phyloP scores from a whole-genome alignment of 140 eudicot genomes.

The Anethum foeniculum region DNA sequence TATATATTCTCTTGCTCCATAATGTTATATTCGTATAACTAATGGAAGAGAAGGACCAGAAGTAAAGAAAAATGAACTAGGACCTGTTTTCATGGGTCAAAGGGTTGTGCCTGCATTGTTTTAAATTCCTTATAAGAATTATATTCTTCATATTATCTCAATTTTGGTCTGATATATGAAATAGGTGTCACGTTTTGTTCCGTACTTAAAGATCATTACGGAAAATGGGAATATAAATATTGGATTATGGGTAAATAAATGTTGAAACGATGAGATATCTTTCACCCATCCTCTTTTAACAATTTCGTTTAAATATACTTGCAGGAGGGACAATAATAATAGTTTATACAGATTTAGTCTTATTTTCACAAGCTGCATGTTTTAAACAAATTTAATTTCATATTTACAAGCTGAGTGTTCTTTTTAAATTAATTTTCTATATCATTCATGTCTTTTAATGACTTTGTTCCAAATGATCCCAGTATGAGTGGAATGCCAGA shows the following conservation, averaged over 20 bases:
- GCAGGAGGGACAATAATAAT: not conserved
- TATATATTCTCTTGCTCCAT: not conserved
- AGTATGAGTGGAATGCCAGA: slow-evolving; percentile 98
- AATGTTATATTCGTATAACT: not conserved
- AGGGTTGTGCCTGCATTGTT: not conserved
- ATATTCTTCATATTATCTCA: not conserved
- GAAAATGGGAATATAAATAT: not conserved
- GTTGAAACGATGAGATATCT: not conserved
- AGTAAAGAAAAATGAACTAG: not conserved
- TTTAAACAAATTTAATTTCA: not conserved
- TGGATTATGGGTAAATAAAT: not conserved
- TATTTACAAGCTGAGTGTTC: not conserved
- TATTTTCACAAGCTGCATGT: not conserved
- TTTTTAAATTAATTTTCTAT: not conserved
- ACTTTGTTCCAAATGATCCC: slow-evolving; percentile 4
- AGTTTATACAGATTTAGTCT: not conserved
- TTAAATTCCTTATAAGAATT: not conserved
- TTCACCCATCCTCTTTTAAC: not conserved
- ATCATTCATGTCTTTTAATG: not conserved
- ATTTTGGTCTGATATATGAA: not conserved
- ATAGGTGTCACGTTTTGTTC: not conserved
- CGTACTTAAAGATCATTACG: not conserved
- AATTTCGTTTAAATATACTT: not conserved
- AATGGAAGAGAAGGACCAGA: not conserved
- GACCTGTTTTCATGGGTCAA: not conserved